phyloP scores from a whole-genome alignment of 257 asterid species.

The Solanum clarkiae region DNA sequence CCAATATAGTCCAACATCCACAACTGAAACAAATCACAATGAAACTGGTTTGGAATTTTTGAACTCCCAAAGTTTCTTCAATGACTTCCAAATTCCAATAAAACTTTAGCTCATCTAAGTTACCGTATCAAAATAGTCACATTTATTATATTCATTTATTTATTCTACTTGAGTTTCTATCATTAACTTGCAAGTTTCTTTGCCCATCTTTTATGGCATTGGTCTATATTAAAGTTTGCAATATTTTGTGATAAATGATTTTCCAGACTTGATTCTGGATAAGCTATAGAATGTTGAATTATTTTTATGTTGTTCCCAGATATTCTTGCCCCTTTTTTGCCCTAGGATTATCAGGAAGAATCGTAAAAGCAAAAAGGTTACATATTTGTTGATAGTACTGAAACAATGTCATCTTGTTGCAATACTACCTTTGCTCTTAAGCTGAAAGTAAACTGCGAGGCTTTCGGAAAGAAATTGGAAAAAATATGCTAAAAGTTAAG shows the following conservation, averaged over 20 bases:
- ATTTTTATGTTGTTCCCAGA: neutral
- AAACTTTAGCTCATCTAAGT: neutral
- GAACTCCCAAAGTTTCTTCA: neutral
- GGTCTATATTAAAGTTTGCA: neutral
- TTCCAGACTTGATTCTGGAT: neutral
- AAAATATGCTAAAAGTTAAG: neutral
- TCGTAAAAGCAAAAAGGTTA: neutral
- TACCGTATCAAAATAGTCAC: neutral
- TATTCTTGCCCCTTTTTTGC: neutral
- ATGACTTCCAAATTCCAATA: neutral
- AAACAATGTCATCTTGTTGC: neutral
- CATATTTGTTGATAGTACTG: neutral
- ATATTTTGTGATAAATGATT: neutral
- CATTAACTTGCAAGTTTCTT: neutral
- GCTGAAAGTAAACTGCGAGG: no score
- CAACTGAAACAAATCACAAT: neutral
- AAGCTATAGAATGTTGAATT: neutral
- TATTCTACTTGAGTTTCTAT: neutral
- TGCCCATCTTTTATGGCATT: neutral
- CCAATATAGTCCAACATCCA: neutral
- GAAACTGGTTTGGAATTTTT: neutral
- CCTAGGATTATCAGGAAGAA: neutral
- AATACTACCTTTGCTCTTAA: neutral
- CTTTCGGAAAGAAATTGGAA: neutral
- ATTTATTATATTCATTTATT: neutral